These are phyloP conservation scores for Chlorella sp. DNA, from an alignment of 139 green algal genomes.

Conservation along the genomic window DNA sequence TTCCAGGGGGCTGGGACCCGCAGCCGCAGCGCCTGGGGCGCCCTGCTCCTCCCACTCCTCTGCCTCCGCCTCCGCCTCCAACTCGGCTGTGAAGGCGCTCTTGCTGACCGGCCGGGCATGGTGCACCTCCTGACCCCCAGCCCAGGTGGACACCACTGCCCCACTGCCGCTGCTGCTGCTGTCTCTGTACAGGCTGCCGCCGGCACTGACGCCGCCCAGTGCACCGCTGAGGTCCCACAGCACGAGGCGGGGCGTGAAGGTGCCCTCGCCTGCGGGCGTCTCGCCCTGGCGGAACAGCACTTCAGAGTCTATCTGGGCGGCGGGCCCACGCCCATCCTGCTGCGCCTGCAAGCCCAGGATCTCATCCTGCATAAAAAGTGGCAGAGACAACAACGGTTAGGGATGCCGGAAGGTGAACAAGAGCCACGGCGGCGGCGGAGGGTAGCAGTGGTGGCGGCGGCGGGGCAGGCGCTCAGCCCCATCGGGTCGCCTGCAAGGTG, in stretches of 20 bases:
- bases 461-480: background rate
- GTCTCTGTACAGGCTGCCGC: conserved; percentile 15
- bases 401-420: too few relatives aligned
- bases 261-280: conserved; percentile 36
- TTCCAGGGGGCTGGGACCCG: conserved; percentile 36
- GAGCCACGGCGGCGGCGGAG: background rate
- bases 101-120: conserved; percentile 25
- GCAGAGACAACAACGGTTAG: too few relatives aligned
- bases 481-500: too few relatives aligned
- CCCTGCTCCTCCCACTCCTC: conserved; percentile 23
- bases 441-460: background rate
- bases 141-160: conserved; percentile 47
- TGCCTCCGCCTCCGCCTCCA: conserved; percentile 50
- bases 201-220: conserved; percentile 55
- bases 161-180: background rate
- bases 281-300: conserved; percentile 53
- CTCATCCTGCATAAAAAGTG: conserved; percentile 68
- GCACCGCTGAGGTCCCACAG: conserved; percentile 68
- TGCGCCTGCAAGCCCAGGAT: conserved; percentile 54
- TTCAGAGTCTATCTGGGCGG: conserved; percentile 47
- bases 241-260: conserved; percentile 67
- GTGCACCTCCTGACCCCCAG: conserved; percentile 58
- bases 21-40: background rate
- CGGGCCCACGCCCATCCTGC: conserved; percentile 39
- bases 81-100: conserved; percentile 51